Evolutionary conservation across 345 rosid species (phyloP).

Genomic region (Luvunga scandens): DNA sequence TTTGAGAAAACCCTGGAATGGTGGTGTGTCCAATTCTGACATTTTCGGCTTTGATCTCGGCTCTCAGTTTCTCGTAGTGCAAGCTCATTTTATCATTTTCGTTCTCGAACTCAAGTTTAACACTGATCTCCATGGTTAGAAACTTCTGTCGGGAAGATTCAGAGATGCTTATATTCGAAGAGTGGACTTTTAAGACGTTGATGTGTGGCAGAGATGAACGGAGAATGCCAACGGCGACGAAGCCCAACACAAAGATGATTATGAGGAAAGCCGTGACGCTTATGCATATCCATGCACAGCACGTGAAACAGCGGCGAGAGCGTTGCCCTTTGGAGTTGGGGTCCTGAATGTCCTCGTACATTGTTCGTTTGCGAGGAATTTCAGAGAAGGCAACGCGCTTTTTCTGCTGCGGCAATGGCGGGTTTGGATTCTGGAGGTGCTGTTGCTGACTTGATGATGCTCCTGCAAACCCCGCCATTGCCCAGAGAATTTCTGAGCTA

Average conservation of each 20-base stretch:
- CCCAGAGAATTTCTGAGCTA: not conserved
- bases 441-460: not conserved
- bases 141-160: slow-evolving; percentile 15
- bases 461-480: not conserved
- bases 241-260: slow-evolving; percentile 12
- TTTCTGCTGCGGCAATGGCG: not conserved
- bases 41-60: slow-evolving; percentile 22
- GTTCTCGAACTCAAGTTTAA: slow-evolving; percentile 27
- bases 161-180: slow-evolving; percentile 13
- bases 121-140: slow-evolving; percentile 18
- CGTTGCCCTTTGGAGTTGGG: not conserved
- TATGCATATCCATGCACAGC: slow-evolving; percentile 26
- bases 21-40: slow-evolving; percentile 21
- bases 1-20: slow-evolving; percentile 23
- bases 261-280: slow-evolving; percentile 15
- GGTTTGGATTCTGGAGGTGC: not conserved
- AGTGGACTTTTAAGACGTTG: slow-evolving; percentile 10
- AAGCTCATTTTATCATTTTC: slow-evolving; percentile 21
- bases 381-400: not conserved
- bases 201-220: slow-evolving; percentile 29
- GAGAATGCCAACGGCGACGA: slow-evolving; percentile 16
- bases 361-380: not conserved
- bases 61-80: slow-evolving; percentile 17
- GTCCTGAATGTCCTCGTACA: not conserved
- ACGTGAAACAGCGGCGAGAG: slow-evolving; percentile 3